These are phyloP conservation scores for Pichia thaimueangensis DNA, from an alignment of 805 yeast genomes.

Conservation along the genomic window DNA sequence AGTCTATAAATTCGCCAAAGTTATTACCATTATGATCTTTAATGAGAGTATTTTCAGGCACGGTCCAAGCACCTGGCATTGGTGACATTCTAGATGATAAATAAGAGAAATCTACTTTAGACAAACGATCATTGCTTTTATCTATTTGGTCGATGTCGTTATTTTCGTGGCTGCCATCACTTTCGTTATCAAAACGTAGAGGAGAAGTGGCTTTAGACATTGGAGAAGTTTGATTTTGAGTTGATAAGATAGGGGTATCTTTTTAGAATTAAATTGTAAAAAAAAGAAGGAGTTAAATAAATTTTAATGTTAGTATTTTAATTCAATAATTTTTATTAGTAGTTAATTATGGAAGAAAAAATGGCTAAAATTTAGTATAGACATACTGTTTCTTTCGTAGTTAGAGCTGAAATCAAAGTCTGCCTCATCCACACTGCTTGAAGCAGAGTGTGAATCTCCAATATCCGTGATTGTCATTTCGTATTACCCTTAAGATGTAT, in stretches of 20 bases:
- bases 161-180: not conserved
- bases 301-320: too few relatives aligned
- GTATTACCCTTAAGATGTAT: too few relatives aligned
- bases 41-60: slow-evolving; percentile 10
- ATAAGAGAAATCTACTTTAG: slow-evolving; percentile 24
- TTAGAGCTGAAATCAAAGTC: too few relatives aligned
- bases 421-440: too few relatives aligned
- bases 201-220: slow-evolving; percentile 25
- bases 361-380: too few relatives aligned
- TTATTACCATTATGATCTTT: not conserved
- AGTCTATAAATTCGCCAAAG: too few relatives aligned
- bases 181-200: slow-evolving; percentile 7
- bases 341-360: too few relatives aligned
- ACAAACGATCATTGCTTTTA: slow-evolving; percentile 3
- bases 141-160: not conserved
- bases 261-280: not conserved
- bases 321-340: too few relatives aligned
- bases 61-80: slow-evolving; percentile 28
- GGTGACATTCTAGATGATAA: slow-evolving; percentile 23
- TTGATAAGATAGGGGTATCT: not conserved
- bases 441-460: too few relatives aligned
- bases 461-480: too few relatives aligned
- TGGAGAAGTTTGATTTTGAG: slow-evolving; percentile 13
- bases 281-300: too few relatives aligned
- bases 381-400: too few relatives aligned